Conservation (phyloP, 163 green algal genomes). For the Volvox carteri region DNA sequence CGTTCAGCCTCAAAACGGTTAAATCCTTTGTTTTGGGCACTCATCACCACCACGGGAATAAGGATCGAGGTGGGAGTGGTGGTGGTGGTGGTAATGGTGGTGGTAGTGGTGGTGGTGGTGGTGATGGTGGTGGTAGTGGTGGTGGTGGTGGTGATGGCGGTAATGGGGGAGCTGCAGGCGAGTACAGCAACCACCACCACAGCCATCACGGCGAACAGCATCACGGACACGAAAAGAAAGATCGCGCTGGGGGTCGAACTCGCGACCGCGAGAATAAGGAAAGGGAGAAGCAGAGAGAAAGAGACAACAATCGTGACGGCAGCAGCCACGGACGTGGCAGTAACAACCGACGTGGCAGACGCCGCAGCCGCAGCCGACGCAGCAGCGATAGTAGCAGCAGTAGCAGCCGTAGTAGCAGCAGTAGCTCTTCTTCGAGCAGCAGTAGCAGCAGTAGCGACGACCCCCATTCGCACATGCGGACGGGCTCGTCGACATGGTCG, state of each 20-base stretch:
- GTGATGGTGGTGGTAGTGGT: neutral
- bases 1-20: slow-evolving; percentile 35
- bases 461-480: slow-evolving; percentile 39
- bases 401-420: neutral
- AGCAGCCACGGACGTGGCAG: slow-evolving; percentile 16
- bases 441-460: slow-evolving; percentile 5
- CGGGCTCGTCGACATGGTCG: neutral
- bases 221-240: neutral
- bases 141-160: neutral
- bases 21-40: slow-evolving; percentile 26
- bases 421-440: neutral
- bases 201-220: neutral
- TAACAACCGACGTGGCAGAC: neutral
- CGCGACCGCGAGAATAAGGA: neutral
- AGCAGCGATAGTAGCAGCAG: neutral
- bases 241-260: neutral
- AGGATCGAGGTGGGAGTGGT: neutral
- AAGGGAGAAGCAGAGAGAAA: neutral
- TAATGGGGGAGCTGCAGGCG: too few relatives aligned
- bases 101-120: neutral
- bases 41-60: too few relatives aligned
- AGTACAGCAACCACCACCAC: slow-evolving; percentile 8
- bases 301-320: neutral
- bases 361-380: slow-evolving; percentile 4
- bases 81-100: neutral